phyloP scores from a whole-genome alignment of 140 eudicot species.

The Oenanthe javanica region DNA sequence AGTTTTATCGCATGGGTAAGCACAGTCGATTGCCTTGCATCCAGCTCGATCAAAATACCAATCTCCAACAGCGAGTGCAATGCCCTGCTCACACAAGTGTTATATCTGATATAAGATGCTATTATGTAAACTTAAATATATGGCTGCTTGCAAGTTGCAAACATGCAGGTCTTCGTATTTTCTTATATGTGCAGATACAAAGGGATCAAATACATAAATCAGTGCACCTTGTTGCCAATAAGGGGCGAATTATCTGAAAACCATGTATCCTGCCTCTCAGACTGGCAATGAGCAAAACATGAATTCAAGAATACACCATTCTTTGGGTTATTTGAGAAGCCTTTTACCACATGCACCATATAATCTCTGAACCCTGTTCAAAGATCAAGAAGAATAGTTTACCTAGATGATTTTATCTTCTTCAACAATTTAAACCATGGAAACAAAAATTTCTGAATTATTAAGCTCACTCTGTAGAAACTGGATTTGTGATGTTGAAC shows the following conservation, averaged over 20 bases:
- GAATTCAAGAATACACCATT: slow-evolving; percentile 20
- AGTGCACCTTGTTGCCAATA: slow-evolving; percentile 21
- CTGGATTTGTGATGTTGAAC: slow-evolving; percentile 71
- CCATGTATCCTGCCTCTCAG: slow-evolving; percentile 32
- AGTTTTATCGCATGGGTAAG: slow-evolving; percentile 85
- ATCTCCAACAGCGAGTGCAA: slow-evolving; percentile 92
- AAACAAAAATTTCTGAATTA: neutral
- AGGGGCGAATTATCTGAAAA: slow-evolving; percentile 22
- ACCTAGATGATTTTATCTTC: no score
- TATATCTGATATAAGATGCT: neutral
- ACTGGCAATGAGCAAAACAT: slow-evolving; percentile 26
- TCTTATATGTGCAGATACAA: neutral
- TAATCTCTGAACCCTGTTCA: slow-evolving; percentile 64
- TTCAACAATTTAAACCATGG: neutral
- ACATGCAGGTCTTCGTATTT: neutral
- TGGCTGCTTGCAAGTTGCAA: neutral
- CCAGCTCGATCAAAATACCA: slow-evolving; percentile 77
- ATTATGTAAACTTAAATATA: neutral
- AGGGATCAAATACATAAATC: neutral
- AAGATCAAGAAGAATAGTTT: neutral
- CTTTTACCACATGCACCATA: slow-evolving; percentile 62
- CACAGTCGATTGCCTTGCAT: slow-evolving; percentile 63
- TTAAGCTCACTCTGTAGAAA: slow-evolving; percentile 58
- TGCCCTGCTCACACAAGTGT: slow-evolving; percentile 40
- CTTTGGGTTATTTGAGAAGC: slow-evolving; percentile 38